Conservation (phyloP, 441 rosid species). For the Pelargonium australe region DNA sequence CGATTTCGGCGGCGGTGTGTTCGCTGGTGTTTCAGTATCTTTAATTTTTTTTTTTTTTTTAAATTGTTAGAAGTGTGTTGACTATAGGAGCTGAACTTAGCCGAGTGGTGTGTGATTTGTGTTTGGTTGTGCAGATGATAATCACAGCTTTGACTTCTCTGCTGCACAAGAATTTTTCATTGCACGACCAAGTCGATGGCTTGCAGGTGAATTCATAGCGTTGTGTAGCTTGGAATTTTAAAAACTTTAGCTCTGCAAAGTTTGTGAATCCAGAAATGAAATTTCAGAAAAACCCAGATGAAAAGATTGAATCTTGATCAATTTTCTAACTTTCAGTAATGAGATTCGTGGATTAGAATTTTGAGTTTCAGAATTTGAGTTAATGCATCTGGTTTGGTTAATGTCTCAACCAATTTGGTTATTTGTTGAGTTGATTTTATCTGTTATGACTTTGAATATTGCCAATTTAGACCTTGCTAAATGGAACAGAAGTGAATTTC, state of each 20-base stretch:
- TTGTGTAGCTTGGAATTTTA: neutral
- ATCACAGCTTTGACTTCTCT: conserved; percentile 40
- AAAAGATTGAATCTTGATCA: too few relatives aligned
- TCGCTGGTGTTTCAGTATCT: neutral
- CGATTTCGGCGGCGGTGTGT: conserved; percentile 32
- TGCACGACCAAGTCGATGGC: conserved; percentile 40
- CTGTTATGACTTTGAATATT: neutral
- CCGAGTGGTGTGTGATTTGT: neutral
- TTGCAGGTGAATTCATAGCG: conserved; percentile 37
- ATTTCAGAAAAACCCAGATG: neutral
- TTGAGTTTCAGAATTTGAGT: neutral
- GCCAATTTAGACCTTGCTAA: conserved; percentile 10
- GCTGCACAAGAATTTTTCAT: conserved; percentile 46
- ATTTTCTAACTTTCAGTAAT: too few relatives aligned
- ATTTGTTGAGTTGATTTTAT: neutral
- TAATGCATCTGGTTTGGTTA: neutral
- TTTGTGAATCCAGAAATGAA: neutral
- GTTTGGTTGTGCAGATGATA: conserved; percentile 36
- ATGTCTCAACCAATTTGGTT: neutral
- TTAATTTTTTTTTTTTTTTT: neutral
- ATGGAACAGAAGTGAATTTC: conserved; percentile 6
- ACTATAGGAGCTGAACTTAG: neutral
- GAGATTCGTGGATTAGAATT: too few relatives aligned
- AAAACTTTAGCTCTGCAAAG: too few relatives aligned
- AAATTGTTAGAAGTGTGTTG: neutral